Conservation (phyloP, 2,329 filamentous ascomycete genomes). For the Incumbomyces lentus region DNA sequence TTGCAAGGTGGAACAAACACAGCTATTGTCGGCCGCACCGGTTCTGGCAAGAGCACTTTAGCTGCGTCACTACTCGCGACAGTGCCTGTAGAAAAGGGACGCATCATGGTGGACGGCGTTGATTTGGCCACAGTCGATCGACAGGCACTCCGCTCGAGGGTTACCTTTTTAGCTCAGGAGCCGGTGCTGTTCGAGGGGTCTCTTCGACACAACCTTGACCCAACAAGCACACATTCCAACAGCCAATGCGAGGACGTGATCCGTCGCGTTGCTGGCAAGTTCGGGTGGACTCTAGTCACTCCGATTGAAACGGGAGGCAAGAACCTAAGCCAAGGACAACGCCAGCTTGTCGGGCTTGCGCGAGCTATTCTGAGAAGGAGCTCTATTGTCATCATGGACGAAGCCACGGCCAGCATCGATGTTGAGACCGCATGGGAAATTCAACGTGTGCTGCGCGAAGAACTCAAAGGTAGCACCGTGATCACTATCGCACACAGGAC, state of each 20-base stretch:
- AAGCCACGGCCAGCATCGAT: conserved; percentile 57
- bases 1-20: conserved; percentile 71
- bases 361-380: conserved; percentile 53
- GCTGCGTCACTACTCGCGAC: conserved; percentile 51
- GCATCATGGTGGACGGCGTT: conserved; percentile 50
- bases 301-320: conserved; percentile 50
- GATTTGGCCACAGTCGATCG: conserved; percentile 51
- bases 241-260: conserved; percentile 45
- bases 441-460: conserved; percentile 45
- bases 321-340: conserved; percentile 54
- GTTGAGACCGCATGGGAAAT: conserved; percentile 49
- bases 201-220: conserved; percentile 53
- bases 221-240: conserved; percentile 47
- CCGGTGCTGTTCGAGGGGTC: conserved; percentile 55
- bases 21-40: conserved; percentile 68
- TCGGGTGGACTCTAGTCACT: conserved; percentile 48
- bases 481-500: conserved; percentile 56
- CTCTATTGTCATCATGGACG: conserved; percentile 54
- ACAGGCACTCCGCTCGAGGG: conserved; percentile 49
- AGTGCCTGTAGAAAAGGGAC: conserved; percentile 41
- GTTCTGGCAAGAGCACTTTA: conserved; percentile 74
- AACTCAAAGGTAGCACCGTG: conserved; percentile 49
- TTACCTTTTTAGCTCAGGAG: conserved; percentile 59
- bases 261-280: conserved; percentile 42
- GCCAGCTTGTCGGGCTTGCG: conserved; percentile 54